Evolutionary conservation across 306 rosid genomes (phyloP).

Genomic region (Prunus persica): DNA sequence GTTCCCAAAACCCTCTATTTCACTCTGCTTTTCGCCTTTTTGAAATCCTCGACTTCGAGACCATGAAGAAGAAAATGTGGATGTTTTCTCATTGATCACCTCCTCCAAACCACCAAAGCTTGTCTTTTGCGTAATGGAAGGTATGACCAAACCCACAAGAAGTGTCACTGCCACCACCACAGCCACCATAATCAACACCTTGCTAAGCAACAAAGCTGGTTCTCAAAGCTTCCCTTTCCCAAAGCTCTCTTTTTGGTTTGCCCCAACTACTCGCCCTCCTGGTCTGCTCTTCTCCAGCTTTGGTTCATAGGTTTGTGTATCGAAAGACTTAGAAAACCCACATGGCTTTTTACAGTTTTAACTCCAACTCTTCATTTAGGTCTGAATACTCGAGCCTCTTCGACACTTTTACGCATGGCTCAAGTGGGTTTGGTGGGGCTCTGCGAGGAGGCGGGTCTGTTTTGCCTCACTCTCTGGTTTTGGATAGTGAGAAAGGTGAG

Average conservation of each 20-base stretch:
- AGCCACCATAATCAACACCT: slow-evolving; percentile 26
- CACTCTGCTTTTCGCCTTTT: background rate
- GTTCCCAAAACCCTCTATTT: slow-evolving; percentile 20
- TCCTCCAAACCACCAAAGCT: slow-evolving; percentile 5
- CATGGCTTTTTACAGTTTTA: slow-evolving; percentile 39
- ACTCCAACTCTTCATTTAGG: slow-evolving; percentile 28
- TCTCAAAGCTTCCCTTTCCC: slow-evolving; percentile 39
- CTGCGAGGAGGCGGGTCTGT: slow-evolving; percentile 19
- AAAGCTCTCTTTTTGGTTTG: slow-evolving; percentile 69
- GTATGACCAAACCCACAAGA: slow-evolving; percentile 39
- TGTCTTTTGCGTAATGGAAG: slow-evolving; percentile 45
- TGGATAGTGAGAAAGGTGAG: slow-evolving; percentile 63
- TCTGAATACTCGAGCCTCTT: slow-evolving; percentile 25
- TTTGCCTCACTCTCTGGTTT: slow-evolving; percentile 41
- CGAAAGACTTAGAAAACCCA: background rate
- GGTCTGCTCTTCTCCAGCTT: slow-evolving; percentile 36
- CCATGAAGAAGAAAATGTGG: slow-evolving; percentile 52
- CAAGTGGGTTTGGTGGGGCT: slow-evolving; percentile 26
- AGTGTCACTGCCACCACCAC: slow-evolving; percentile 1
- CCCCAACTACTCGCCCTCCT: slow-evolving; percentile 79
- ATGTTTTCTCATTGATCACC: slow-evolving; percentile 45
- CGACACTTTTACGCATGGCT: slow-evolving; percentile 29
- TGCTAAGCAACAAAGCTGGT: slow-evolving; percentile 28
- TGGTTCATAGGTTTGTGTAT: slow-evolving; percentile 22
- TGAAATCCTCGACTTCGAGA: slow-evolving; percentile 36